Percentiles rank a stretch among this genome's conserved stretches.
Conservation (phyloP, 129 eudicot species). For the Flaveria linearis region DNA sequence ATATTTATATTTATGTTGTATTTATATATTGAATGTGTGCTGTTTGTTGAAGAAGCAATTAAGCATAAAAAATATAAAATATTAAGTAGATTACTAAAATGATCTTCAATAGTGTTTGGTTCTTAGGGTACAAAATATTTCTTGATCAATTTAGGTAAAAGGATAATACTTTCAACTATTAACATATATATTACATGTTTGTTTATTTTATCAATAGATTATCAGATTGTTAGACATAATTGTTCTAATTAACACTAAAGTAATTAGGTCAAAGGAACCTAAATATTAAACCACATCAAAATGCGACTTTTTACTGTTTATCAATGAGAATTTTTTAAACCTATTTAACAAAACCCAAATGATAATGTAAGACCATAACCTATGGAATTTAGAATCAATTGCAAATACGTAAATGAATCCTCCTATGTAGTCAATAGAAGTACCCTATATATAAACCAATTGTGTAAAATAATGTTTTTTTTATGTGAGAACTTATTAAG, state of each 20-base stretch:
- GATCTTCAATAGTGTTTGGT: slow-evolving; percentile 21
- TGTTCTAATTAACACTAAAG: neutral
- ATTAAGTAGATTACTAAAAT: neutral
- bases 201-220: neutral
- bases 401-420: no score
- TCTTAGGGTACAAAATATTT: slow-evolving; percentile 23
- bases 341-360: neutral
- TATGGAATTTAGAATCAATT: no score
- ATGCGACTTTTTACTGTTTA: neutral
- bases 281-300: neutral
- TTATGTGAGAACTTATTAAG: no score
- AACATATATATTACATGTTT: neutral
- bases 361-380: no score
- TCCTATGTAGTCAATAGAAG: no score
- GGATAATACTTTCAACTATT: neutral
- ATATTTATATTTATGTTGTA: neutral
- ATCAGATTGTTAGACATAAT: neutral
- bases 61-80: neutral
- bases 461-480: no score
- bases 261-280: neutral
- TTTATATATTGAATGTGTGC: slow-evolving; percentile 20
- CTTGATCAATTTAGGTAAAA: slow-evolving; percentile 7
- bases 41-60: slow-evolving; percentile 40
- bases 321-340: neutral
- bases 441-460: no score